phyloP scores from a whole-genome alignment of 2,329 filamentous ascomycete genomes.

The Epichloe gansuensis region DNA sequence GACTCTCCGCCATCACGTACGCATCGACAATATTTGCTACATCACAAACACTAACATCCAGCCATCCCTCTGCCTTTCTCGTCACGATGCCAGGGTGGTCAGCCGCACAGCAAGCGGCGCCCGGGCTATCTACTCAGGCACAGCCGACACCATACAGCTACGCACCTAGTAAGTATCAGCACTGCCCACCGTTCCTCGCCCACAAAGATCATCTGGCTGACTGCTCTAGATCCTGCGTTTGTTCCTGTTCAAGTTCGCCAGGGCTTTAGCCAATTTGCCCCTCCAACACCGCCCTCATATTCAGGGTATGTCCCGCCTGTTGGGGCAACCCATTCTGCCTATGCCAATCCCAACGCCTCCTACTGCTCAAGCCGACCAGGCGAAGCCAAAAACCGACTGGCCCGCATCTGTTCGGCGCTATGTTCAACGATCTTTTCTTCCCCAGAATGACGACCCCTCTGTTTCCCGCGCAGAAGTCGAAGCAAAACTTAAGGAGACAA shows the following conservation, averaged over 20 bases:
- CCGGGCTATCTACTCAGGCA: constrained; percentile 28
- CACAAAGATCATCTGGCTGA: constrained; percentile 12
- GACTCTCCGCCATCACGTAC: neutral
- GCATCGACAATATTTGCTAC: neutral
- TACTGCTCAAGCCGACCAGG: constrained; percentile 16
- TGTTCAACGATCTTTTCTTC: constrained; percentile 78
- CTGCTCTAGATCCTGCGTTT: constrained; percentile 39
- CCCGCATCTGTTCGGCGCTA: constrained; percentile 73
- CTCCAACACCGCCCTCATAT: constrained; percentile 23
- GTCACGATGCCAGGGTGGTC: constrained; percentile 27
- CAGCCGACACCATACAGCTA: constrained; percentile 26
- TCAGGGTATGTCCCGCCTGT: constrained; percentile 18
- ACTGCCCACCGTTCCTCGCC: neutral
- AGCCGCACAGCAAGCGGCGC: constrained; percentile 24
- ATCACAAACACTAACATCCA: constrained; percentile 6
- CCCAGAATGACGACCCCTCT: constrained; percentile 52
- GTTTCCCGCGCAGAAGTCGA: constrained; percentile 64
- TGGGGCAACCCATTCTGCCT: constrained; percentile 16
- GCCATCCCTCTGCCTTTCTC: constrained; percentile 3
- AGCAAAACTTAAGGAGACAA: constrained; percentile 71
- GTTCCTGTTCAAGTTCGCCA: constrained; percentile 51
- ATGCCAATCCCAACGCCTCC: constrained; percentile 18
- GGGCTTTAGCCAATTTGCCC: constrained; percentile 37
- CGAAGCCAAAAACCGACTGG: constrained; percentile 61
- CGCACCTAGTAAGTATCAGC: constrained; percentile 22